A percentile compares a stretch with the other conserved stretches of the same genome.
Evolutionary conservation across 176 grass and related monocot genomes (phyloP).

Genomic region (Carex parvula): DNA sequence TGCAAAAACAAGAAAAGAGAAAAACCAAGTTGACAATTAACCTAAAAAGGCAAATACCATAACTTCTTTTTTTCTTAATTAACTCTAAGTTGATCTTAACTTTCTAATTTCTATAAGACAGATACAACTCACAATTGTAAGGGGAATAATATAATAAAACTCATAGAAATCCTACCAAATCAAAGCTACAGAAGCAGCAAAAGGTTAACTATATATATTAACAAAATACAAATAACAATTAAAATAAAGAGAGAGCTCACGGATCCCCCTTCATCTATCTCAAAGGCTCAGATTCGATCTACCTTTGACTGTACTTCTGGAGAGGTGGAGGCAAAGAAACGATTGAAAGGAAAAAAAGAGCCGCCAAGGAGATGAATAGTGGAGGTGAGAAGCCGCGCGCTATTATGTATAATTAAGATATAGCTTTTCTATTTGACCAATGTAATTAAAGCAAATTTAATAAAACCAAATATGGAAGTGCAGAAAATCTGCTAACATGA

Average conservation of each 20-base stretch:
- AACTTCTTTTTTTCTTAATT: conserved; percentile 6
- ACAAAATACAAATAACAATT: conserved; percentile 4
- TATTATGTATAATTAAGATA: too few relatives aligned
- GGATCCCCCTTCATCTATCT: conserved; percentile 72
- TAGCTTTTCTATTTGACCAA: too few relatives aligned
- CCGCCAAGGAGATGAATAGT: neutral
- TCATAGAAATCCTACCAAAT: neutral
- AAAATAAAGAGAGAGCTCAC: conserved; percentile 48
- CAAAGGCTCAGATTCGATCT: neutral
- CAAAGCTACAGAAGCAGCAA: conserved; percentile 3
- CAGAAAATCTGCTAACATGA: too few relatives aligned
- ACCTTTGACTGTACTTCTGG: neutral
- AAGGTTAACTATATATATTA: neutral
- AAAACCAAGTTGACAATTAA: neutral
- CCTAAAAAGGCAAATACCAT: neutral
- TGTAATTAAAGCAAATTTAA: too few relatives aligned
- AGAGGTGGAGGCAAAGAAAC: neutral
- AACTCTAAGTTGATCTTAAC: neutral
- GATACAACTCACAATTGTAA: too few relatives aligned
- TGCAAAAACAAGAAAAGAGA: neutral
- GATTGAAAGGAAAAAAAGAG: neutral
- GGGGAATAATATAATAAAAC: too few relatives aligned
- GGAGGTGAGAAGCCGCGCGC: conserved; percentile 34
- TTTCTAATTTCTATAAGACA: too few relatives aligned
- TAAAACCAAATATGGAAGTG: too few relatives aligned